Base-by-base conservation (phyloP, 495 filamentous ascomycete species). In the Bathelium albidoporum region DNA sequence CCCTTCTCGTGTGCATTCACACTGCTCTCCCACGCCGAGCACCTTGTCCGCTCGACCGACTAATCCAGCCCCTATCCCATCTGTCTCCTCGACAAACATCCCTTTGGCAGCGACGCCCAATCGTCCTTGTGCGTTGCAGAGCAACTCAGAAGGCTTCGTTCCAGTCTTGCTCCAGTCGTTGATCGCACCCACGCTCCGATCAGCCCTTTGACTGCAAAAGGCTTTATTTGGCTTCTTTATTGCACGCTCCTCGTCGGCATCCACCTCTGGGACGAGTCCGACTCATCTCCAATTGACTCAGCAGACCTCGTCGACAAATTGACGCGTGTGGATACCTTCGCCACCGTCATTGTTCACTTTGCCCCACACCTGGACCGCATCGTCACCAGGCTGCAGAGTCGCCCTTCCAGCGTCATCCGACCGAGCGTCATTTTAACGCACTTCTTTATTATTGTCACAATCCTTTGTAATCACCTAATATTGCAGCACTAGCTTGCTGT, bases 381-480 rank as follows among this genome's bases (percentile, higher is more conserved):
- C 22, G 7, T 55, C 1, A 55, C 24, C 24, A 55, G 49, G 49
- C 49, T 28, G 7, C 49, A 29, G 16, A 10, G 29, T 55, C 9
- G 24, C 24, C 9, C 49, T 55, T 55, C 49, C 5, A 55, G 44
- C 16, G 49, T 55, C 49, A 55, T 26, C 49, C 49, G 49, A 55
- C 49, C 49, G 12, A 28, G 49, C 49, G 49, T 55, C 49, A 55
- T 55, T 55, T 55, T 55, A n/a, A 55, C 49, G 5, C 49, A 55
- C 49, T 55, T 55, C 49, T 55, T 55, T 55, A 55, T 55, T 55
- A 55, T 55, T 55, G 49, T 55, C 22, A 55, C 49, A 55, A 55
- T 55, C 49, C 49, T 55, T 55, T 55, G 49, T 55, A 55, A 55
- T 55, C 49, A 55, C 49, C 49, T 55, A 55, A 55, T 55, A 55